Percentiles rank a stretch among this genome's conserved stretches.
Evolutionary conservation across 163 green algal species (phyloP).

Genomic region (Volvox carteri): DNA sequence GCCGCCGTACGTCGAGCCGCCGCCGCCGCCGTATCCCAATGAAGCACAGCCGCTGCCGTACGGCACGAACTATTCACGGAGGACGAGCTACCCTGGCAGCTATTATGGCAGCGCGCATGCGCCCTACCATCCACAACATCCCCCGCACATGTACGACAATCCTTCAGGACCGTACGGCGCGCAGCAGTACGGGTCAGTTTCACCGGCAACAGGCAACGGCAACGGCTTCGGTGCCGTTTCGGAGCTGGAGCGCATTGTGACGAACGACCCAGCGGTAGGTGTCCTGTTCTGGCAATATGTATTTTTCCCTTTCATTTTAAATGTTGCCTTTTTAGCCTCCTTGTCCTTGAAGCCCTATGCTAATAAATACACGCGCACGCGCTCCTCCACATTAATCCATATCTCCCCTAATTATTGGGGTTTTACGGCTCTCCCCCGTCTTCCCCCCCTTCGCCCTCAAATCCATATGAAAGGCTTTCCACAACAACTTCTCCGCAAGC

Average conservation of each 20-base stretch:
- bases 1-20: slow-evolving; percentile 21
- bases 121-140: neutral
- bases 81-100: slow-evolving; percentile 3
- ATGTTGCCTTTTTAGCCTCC: neutral
- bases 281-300: neutral
- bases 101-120: neutral
- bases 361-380: no score
- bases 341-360: no score
- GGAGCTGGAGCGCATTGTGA: slow-evolving; percentile 33
- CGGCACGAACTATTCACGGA: neutral
- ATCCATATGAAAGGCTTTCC: slow-evolving; percentile 9
- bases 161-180: neutral
- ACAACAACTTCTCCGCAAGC: neutral
- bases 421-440: neutral
- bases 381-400: no score
- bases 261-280: neutral
- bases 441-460: neutral
- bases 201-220: neutral
- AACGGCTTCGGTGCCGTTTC: slow-evolving; percentile 22
- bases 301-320: neutral
- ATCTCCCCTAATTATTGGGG: neutral
- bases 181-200: neutral
- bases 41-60: neutral
- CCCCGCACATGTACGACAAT: slow-evolving; percentile 8
- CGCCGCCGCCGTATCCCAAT: slow-evolving; percentile 14